Base-by-base conservation (phyloP, 1,284 basidiomycete species). In the Veloboletus limbatus region DNA sequence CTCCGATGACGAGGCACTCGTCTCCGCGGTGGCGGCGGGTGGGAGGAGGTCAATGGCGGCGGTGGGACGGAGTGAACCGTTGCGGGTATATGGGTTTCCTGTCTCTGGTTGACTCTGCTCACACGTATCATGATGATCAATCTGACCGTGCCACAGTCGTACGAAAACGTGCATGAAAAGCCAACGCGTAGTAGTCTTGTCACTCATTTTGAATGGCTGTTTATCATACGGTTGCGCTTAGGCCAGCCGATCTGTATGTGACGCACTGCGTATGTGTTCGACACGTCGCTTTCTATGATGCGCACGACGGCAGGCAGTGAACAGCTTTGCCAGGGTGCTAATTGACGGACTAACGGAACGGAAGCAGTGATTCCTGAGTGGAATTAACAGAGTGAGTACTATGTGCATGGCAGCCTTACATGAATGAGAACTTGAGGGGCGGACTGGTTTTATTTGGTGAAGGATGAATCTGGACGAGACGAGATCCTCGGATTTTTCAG, bases 21-120 rank as follows among this genome's bases (percentile, higher is more conserved):
- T 40, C 43, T 30, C 0, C 51, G 59, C 60, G 58, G 62, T 59
- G 62, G 62, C 58, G 40, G 31, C 62, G 62, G 62, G 52, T 37
- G 48, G 35, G 55, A 47, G 49, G 58, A 60, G 60, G 60, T 28
- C 18, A 20, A 31, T 32, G 21, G 45, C 47, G 52, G 52, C 42
- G 51, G 30, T 22, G 22, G 31, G 36, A 35, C 40, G 52, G 48
- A 48, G 33, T 10, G 26, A 20, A 33, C 6, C 32, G 17, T 16
- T 27, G 37, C 9, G n/a, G 38, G 49, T 22, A 43, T 28, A 18
- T 22, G 26, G 24, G 42, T 42, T 60, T 38, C 56, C 47, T 27
- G 18, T 17, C 34, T 25, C 13, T 22, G 8, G n/a, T n/a, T n/a
- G n/a, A n/a, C n/a, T n/a, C n/a, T n/a, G n/a, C n/a, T n/a, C n/a